phyloP scores from a whole-genome alignment of 225 moss, liverwort and hornwort genomes.

The Antitrichia curtipendula region DNA sequence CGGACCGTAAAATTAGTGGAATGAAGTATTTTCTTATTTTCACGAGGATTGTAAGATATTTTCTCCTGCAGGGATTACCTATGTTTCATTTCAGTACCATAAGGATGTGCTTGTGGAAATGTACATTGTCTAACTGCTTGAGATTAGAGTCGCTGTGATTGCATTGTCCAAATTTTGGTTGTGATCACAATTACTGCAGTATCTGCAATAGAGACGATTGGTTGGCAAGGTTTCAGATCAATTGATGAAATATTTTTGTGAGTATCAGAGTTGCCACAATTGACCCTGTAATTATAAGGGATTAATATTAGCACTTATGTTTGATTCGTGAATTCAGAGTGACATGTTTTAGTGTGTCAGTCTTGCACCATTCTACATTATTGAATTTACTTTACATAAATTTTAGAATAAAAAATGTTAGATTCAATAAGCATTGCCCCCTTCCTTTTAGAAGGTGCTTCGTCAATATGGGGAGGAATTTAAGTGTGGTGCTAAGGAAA shows the following conservation, averaged over 20 bases:
- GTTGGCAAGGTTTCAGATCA: neutral
- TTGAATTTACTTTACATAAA: neutral
- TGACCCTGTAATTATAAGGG: no score
- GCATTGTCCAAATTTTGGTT: neutral
- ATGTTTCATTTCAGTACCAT: neutral
- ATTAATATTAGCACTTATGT: neutral
- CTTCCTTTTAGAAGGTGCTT: neutral
- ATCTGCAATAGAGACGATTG: neutral
- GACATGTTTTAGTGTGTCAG: neutral
- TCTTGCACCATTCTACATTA: neutral
- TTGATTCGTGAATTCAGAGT: neutral
- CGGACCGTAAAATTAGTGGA: neutral
- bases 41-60: neutral
- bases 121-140: neutral
- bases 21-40: neutral
- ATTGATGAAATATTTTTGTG: neutral
- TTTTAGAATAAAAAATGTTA: neutral
- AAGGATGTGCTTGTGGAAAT: neutral
- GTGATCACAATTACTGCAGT: neutral
- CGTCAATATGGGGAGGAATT: neutral
- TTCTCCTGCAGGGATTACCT: neutral
- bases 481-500: neutral
- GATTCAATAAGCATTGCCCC: neutral
- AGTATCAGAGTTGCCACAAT: neutral
- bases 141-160: neutral